These are phyloP conservation scores for Vachellia pachyceras DNA, from an alignment of 306 rosid species.

Conservation along the genomic window DNA sequence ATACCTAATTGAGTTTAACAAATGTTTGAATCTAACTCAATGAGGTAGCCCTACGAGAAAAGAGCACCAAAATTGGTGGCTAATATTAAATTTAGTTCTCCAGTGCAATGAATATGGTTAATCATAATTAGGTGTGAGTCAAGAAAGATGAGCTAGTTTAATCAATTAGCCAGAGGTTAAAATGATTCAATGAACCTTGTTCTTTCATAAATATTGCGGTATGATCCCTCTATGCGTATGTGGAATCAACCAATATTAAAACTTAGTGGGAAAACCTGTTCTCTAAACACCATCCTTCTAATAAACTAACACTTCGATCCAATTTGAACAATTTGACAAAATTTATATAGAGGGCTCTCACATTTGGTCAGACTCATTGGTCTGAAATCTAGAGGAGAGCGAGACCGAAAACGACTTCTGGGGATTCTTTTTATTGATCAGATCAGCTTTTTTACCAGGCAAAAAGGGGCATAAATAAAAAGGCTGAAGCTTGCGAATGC, in stretches of 20 bases:
- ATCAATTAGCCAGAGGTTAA: neutral
- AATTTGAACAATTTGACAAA: neutral
- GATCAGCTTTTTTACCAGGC: neutral
- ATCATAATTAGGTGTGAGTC: neutral
- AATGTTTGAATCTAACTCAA: no score
- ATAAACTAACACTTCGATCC: constrained; percentile 17
- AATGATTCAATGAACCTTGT: neutral
- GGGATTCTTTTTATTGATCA: constrained; percentile 4
- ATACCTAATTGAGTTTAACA: no score
- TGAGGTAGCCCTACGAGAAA: no score
- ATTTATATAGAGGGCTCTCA: constrained; percentile 10
- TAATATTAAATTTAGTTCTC: neutral
- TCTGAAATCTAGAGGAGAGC: constrained; percentile 23
- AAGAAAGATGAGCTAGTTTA: neutral
- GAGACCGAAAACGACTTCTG: constrained; percentile 12
- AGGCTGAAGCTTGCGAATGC: constrained; percentile 11
- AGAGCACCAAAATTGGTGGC: neutral
- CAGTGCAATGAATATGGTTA: neutral
- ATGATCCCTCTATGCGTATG: neutral
- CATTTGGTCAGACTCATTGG: constrained; percentile 21
- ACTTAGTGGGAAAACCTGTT: constrained; percentile 6
- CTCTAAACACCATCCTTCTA: neutral
- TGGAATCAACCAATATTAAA: neutral
- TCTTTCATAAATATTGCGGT: neutral
- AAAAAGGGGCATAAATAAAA: neutral